phyloP scores from a whole-genome alignment of 768 basidiomycete genomes.

The Leccinum fibrillosum region DNA sequence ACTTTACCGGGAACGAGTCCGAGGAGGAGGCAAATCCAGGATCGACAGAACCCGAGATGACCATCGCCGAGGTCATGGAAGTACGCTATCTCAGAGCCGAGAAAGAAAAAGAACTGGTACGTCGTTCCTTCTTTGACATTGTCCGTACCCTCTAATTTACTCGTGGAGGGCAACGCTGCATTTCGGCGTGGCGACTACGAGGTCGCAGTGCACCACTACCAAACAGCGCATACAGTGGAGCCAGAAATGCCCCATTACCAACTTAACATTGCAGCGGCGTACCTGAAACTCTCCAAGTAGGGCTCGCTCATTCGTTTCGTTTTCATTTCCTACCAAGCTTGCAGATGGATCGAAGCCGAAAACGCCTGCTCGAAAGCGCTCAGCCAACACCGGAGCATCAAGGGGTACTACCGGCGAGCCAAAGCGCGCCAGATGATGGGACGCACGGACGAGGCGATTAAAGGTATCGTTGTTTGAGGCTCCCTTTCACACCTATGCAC shows the following conservation, averaged over 20 bases:
- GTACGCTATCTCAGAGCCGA: constrained; percentile 70
- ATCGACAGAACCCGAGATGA: constrained; percentile 42
- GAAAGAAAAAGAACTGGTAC: constrained; percentile 65
- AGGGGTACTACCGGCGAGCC: constrained; percentile 68
- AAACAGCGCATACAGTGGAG: constrained; percentile 59
- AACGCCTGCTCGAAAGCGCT: constrained; percentile 65
- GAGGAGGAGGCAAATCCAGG: constrained; percentile 46
- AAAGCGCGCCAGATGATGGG: constrained; percentile 63
- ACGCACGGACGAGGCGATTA: constrained; percentile 53
- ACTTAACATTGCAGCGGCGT: constrained; percentile 72
- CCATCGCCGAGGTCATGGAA: constrained; percentile 72
- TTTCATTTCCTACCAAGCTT: constrained; percentile 16
- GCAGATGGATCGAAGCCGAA: constrained; percentile 71
- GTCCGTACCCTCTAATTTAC: constrained; percentile 4
- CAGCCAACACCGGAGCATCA: constrained; percentile 61
- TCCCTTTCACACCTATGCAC: not conserved
- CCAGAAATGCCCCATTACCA: constrained; percentile 75
- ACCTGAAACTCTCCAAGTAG: constrained; percentile 68
- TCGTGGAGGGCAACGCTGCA: constrained; percentile 58
- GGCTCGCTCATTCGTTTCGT: not conserved
- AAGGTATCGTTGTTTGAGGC: constrained; percentile 37
- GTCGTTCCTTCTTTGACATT: constrained; percentile 5
- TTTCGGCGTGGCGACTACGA: constrained; percentile 62
- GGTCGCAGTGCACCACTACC: constrained; percentile 55
- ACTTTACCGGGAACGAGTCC: constrained; percentile 55